Conservation (phyloP, 768 basidiomycete genomes). For the Crassisporium funariophilum region DNA sequence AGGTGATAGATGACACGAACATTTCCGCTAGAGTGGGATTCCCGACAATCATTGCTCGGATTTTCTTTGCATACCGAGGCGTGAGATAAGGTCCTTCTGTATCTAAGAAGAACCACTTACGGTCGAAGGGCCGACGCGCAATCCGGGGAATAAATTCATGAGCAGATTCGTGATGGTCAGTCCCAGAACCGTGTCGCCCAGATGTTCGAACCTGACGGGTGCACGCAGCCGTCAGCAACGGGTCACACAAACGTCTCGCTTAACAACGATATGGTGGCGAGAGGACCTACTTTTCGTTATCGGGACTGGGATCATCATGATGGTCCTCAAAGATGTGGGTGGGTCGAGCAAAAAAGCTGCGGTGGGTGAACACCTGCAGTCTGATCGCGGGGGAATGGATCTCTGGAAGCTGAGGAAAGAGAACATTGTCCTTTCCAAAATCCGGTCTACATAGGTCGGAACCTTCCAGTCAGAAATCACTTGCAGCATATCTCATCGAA, state of each 20-base stretch:
- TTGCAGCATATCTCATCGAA: background rate
- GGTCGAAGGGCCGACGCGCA: slow-evolving; percentile 79
- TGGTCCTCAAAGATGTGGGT: slow-evolving; percentile 78
- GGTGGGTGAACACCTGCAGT: slow-evolving; percentile 72
- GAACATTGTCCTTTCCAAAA: slow-evolving; percentile 41
- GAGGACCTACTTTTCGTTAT: slow-evolving; percentile 69
- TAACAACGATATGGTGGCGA: background rate
- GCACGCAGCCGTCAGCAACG: slow-evolving; percentile 4
- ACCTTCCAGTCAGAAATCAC: background rate
- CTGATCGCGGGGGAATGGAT: slow-evolving; percentile 50
- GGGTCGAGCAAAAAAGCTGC: slow-evolving; percentile 68
- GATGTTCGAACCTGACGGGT: slow-evolving; percentile 62
- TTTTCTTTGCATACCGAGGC: slow-evolving; percentile 55
- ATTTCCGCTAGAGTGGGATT: slow-evolving; percentile 75
- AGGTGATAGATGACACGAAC: slow-evolving; percentile 34
- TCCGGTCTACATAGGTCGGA: slow-evolving; percentile 34
- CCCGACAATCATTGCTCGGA: slow-evolving; percentile 72
- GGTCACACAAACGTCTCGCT: no score
- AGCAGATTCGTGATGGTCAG: slow-evolving; percentile 68
- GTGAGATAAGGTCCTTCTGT: slow-evolving; percentile 8
- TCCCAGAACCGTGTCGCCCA: slow-evolving; percentile 75
- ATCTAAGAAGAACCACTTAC: slow-evolving; percentile 39
- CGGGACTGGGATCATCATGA: slow-evolving; percentile 71
- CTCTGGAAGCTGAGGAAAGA: slow-evolving; percentile 61
- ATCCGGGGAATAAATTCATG: slow-evolving; percentile 61